Evolutionary conservation across 31 red algal genomes (phyloP).

Genomic region (Odonthalia washingtoniensis): DNA sequence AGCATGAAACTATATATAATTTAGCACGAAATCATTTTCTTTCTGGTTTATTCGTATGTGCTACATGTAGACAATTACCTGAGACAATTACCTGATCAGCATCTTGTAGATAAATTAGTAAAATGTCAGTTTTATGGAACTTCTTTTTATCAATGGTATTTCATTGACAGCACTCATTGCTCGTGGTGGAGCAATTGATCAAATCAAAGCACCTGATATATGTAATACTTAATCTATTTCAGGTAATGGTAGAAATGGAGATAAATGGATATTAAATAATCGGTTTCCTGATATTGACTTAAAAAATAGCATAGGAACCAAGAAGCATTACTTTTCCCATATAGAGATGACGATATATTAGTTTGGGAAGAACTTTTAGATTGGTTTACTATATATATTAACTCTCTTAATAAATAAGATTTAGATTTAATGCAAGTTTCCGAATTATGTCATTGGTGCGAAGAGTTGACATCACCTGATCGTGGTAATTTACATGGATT

Average conservation of each 20-base stretch:
- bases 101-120: neutral
- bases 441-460: conserved; percentile 17
- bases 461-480: neutral
- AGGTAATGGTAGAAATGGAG: neutral
- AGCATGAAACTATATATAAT: conserved; percentile 28
- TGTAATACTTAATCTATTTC: neutral
- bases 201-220: conserved; percentile 17
- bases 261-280: neutral
- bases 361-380: conserved; percentile 21
- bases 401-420: conserved; percentile 1
- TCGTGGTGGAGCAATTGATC: conserved; percentile 4
- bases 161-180: neutral
- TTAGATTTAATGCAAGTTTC: neutral
- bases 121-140: conserved; percentile 17
- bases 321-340: neutral
- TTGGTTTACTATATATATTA: neutral
- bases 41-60: conserved; percentile 20
- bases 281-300: conserved; percentile 9
- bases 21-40: conserved; percentile 21
- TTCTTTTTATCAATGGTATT: conserved; percentile 22
- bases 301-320: neutral
- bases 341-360: neutral
- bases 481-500: conserved; percentile 7
- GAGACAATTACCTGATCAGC: too few species aligned
- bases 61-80: neutral